Evolutionary conservation across 345 rosid species (phyloP).

Genomic region (Aquilaria yunnanensis): DNA sequence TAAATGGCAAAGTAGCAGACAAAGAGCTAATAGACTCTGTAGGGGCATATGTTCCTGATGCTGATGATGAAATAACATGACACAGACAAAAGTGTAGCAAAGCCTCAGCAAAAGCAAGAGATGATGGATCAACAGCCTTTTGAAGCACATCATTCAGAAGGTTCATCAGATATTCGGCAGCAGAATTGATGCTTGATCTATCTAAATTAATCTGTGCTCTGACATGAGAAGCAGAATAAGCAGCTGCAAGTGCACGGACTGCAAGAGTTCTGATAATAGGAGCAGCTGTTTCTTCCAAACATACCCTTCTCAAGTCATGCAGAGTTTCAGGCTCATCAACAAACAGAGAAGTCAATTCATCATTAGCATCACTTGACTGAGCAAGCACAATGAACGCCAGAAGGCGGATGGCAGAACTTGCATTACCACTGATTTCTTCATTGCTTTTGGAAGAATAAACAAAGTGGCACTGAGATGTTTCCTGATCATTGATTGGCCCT

Average conservation of each 20-base stretch:
- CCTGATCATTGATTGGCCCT: conserved; percentile 53
- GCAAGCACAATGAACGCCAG: conserved; percentile 92
- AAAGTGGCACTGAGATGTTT: conserved; percentile 59
- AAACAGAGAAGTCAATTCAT: conserved; percentile 79
- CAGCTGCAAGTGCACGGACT: conserved; percentile 93
- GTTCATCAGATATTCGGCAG: conserved; percentile 81
- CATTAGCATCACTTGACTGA: conserved; percentile 92
- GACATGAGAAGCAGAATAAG: conserved; percentile 89
- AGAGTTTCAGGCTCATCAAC: conserved; percentile 96
- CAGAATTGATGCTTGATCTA: conserved; percentile 89
- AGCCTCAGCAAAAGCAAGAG: conserved; percentile 89
- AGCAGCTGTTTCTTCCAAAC: conserved; percentile 63
- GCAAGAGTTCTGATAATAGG: conserved; percentile 84
- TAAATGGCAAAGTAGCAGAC: conserved; percentile 67
- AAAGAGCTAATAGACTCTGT: conserved; percentile 55
- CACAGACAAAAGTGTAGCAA: conserved; percentile 93
- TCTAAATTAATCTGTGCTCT: conserved; percentile 75
- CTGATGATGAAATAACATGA: conserved; percentile 88
- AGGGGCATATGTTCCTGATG: conserved; percentile 87
- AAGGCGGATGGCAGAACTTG: conserved; percentile 53
- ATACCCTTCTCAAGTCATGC: conserved; percentile 86
- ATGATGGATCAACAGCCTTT: conserved; percentile 88
- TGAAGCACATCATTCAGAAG: conserved; percentile 86
- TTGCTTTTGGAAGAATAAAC: conserved; percentile 60
- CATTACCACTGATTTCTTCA: conserved; percentile 27